Evolutionary conservation across 2,329 filamentous ascomycete species (phyloP), one percentile per base, ranked within the genome.

Genomic region (Penicillium sp.): DNA sequence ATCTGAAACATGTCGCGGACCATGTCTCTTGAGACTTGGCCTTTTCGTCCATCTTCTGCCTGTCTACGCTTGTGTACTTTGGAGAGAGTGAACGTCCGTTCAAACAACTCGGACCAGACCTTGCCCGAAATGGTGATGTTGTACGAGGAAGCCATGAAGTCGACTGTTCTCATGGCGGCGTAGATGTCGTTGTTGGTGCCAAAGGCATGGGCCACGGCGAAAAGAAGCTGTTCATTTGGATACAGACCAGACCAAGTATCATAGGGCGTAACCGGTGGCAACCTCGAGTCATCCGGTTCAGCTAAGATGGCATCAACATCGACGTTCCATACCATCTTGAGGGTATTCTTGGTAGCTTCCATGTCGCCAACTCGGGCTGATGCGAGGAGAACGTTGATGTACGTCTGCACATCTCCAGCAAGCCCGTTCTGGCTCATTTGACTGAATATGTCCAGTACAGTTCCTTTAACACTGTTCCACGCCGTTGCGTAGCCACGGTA

Each of bases 191-290:
- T 86, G 72, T 88, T 90, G 60, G 80, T 81, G n/a, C 88, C 84
- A 61, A 88, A 89, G 1, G 81, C 78, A 68, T 91, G 86, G 6
- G 88, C 87, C n/a, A 93, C 75, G 9, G 87, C 82, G 54, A 84
- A 78, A 23, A 93, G 78, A 0, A 93, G 78, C 2, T 78, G 76
- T 8, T 71, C 61, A 0, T 83, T 85, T 2, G 90, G 90, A 50
- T 79, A 76, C 33, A 88, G 71, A 8, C 84, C 81, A 1, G 84
- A 87, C 29, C 79, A 77, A 0, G 64, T 66, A 1, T 77, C 69
- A 43, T 84, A 80, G 1, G 68, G 65, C 31, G 69, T 76, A n/a
- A 77, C 71, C 1, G 70, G 68, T 13, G 71, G 67, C 19, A 75
- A 59, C 6, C 62, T 60, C n/a, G 66, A 67, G 45, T 68, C 66